Percentiles rank a stretch among this genome's conserved stretches.
phyloP scores from a whole-genome alignment of 169 alveolate species.

The Eimeria sp. region DNA sequence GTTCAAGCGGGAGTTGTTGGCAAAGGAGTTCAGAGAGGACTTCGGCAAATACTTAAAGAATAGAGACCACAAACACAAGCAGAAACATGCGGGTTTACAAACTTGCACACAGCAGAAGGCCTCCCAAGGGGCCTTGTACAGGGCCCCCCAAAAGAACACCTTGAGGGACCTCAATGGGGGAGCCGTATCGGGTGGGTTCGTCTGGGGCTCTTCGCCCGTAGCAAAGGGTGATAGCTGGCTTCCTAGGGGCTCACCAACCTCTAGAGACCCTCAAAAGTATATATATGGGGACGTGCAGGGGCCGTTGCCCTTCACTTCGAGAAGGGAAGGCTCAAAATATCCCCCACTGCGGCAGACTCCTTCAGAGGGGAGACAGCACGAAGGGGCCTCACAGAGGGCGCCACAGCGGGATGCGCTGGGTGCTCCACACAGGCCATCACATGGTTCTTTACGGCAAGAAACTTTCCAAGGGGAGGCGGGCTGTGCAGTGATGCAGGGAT shows the following conservation, averaged over 20 bases:
- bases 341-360: background rate
- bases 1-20: background rate
- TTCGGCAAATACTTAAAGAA: background rate
- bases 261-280: background rate
- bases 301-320: background rate
- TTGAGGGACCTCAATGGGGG: background rate
- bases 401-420: background rate
- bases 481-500: conserved; percentile 1
- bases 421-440: background rate
- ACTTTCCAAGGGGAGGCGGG: background rate
- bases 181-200: background rate
- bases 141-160: background rate
- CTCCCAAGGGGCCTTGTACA: background rate
- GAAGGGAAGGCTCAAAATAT: no score
- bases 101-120: background rate
- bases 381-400: background rate
- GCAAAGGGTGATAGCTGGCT: background rate
- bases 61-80: background rate
- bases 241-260: background rate
- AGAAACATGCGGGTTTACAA: no score
- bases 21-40: conserved; percentile 15
- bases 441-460: background rate
- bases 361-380: background rate
- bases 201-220: background rate
- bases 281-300: background rate